A percentile compares a stretch with the other conserved stretches of the same genome.
Evolutionary conservation across 2,329 filamentous ascomycete genomes (phyloP).

Genomic region (Ceratocystis variospora): DNA sequence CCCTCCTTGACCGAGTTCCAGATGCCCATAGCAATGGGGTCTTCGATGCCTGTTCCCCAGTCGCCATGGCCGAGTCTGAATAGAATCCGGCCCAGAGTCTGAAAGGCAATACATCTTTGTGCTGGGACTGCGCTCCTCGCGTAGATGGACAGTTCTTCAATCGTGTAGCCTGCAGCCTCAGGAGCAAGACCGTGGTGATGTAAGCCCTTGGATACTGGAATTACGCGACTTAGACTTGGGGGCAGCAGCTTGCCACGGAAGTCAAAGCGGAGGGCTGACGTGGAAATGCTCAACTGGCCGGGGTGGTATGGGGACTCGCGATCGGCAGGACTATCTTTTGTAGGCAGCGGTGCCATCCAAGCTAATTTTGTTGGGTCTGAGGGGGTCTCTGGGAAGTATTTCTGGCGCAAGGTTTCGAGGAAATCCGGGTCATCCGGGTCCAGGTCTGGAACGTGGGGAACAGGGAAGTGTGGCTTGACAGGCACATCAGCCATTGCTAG

Average conservation of each 20-base stretch:
- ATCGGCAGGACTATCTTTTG: constrained; percentile 49
- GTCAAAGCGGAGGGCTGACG: constrained; percentile 74
- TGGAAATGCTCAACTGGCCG: constrained; percentile 52
- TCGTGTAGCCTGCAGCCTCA: constrained; percentile 85
- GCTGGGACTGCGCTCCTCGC: constrained; percentile 69
- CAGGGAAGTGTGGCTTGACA: constrained; percentile 48
- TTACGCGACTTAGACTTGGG: constrained; percentile 56
- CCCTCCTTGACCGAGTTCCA: constrained; percentile 70
- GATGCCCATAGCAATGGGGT: constrained; percentile 58
- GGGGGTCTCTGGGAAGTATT: constrained; percentile 84
- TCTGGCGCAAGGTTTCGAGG: constrained; percentile 67
- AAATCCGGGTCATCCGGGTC: constrained; percentile 76
- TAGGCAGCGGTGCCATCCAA: constrained; percentile 71
- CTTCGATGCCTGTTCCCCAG: constrained; percentile 45
- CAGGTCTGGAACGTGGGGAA: constrained; percentile 49
- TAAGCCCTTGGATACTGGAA: constrained; percentile 66
- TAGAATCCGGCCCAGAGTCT: constrained; percentile 73
- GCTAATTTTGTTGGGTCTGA: constrained; percentile 73
- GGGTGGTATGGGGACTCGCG: constrained; percentile 71
- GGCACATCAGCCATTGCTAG: constrained; percentile 31
- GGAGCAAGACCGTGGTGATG: constrained; percentile 91
- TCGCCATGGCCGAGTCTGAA: constrained; percentile 66
- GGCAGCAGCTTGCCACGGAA: constrained; percentile 71
- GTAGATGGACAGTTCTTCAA: constrained; percentile 70
- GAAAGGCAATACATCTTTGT: constrained; percentile 82